Percentiles rank a stretch among this genome's conserved stretches.
Evolutionary conservation across 2,329 filamentous ascomycete species (phyloP).

Genomic region (Fonsecaea monophora): DNA sequence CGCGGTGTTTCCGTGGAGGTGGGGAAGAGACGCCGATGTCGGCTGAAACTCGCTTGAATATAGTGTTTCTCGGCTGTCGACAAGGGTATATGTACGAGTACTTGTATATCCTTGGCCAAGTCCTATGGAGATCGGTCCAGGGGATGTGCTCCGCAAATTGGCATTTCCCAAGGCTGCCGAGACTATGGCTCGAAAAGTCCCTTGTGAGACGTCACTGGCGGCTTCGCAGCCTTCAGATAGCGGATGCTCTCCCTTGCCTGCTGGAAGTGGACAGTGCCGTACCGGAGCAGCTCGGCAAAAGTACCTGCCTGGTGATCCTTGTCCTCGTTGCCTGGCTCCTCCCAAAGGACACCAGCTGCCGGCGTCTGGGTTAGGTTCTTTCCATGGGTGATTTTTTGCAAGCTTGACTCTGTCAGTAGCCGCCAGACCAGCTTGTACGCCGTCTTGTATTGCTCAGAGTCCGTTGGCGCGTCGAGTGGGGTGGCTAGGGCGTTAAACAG

Average conservation of each 20-base stretch:
- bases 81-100: neutral
- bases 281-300: constrained; percentile 43
- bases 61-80: neutral
- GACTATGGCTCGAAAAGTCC: constrained; percentile 38
- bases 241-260: constrained; percentile 39
- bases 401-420: constrained; percentile 38
- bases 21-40: constrained; percentile 10
- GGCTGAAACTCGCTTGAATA: neutral
- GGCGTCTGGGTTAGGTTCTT: constrained; percentile 40
- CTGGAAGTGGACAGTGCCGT: constrained; percentile 43
- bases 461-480: constrained; percentile 39
- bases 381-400: constrained; percentile 44
- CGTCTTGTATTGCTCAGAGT: constrained; percentile 42
- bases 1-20: constrained; percentile 12
- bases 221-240: constrained; percentile 28
- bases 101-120: neutral
- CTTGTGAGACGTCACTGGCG: constrained; percentile 35
- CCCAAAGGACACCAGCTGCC: constrained; percentile 42
- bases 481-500: constrained; percentile 42
- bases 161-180: neutral
- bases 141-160: neutral
- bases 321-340: constrained; percentile 39
- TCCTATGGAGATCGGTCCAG: neutral
- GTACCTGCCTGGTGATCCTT: constrained; percentile 42
- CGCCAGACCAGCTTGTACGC: constrained; percentile 43